Conservation (phyloP, 2,329 filamentous ascomycete genomes). For the Mariannaea sp. region DNA sequence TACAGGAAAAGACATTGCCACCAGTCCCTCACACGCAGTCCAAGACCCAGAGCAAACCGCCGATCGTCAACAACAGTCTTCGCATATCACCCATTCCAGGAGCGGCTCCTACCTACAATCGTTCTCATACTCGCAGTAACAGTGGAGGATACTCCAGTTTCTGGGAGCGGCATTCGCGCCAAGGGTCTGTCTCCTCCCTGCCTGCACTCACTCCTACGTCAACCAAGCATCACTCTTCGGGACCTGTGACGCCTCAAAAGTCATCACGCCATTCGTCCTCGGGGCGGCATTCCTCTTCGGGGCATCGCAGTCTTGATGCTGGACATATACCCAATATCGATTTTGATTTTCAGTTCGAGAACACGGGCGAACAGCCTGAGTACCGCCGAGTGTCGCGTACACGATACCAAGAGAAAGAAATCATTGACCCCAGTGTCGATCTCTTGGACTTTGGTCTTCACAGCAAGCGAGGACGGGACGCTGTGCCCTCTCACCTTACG, state of each 20-base stretch:
- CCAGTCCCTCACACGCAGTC: conserved; percentile 4
- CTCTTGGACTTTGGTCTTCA: conserved; percentile 22
- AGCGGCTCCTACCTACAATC: background rate
- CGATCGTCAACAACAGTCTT: background rate
- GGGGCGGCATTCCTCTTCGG: background rate
- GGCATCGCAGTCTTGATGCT: conserved; percentile 1
- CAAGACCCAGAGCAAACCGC: conserved; percentile 2
- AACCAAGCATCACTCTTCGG: conserved; percentile 14
- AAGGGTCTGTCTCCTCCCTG: conserved; percentile 31
- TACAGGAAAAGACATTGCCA: conserved; percentile 32
- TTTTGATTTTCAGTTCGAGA: conserved; percentile 19
- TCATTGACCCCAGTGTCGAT: conserved; percentile 19
- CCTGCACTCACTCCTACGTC: conserved; percentile 26
- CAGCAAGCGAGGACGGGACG: conserved; percentile 10
- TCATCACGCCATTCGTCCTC: background rate
- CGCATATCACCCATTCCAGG: conserved; percentile 1
- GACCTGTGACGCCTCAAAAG: conserved; percentile 15
- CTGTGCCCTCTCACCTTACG: conserved; percentile 16
- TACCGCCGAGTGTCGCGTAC: conserved; percentile 14
- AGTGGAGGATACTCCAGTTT: conserved; percentile 9
- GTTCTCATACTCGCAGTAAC: conserved; percentile 3
- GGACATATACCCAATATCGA: conserved; percentile 7
- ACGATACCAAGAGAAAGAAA: conserved; percentile 18
- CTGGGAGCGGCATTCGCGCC: conserved; percentile 22
- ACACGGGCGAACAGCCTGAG: background rate